These are phyloP conservation scores for Rhodotorula sp. DNA, from an alignment of 1,284 basidiomycete genomes.

Conservation along the genomic window DNA sequence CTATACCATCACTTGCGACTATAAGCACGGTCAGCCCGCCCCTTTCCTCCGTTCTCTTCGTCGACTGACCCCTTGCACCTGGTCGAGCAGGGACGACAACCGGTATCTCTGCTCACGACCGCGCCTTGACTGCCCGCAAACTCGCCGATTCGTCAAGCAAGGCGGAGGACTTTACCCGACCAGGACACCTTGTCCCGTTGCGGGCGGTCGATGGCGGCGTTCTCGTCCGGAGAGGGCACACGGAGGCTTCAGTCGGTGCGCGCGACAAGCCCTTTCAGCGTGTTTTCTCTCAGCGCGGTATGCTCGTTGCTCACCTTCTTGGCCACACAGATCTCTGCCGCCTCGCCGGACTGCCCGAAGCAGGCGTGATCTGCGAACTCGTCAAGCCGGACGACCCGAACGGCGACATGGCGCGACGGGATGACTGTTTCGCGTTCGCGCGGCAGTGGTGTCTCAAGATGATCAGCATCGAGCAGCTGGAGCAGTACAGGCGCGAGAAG, in stretches of 20 bases:
- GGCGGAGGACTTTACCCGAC: conserved; percentile 79
- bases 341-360: conserved; percentile 70
- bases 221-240: conserved; percentile 82
- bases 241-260: conserved; percentile 75
- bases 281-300: background rate
- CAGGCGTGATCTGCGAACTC: conserved; percentile 89
- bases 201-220: conserved; percentile 83
- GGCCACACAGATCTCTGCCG: conserved; percentile 68
- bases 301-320: background rate
- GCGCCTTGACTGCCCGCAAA: conserved; percentile 78
- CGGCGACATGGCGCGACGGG: conserved; percentile 93
- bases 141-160: conserved; percentile 61
- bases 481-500: conserved; percentile 46
- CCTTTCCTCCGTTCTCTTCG: conserved; percentile 3
- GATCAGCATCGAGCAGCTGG: conserved; percentile 78
- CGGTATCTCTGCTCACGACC: conserved; percentile 95
- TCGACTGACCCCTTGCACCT: background rate
- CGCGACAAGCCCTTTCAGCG: conserved; percentile 16
- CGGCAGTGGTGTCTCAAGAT: conserved; percentile 85
- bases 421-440: conserved; percentile 91
- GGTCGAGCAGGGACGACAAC: conserved; percentile 72
- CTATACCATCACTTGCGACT: conserved; percentile 95
- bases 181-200: conserved; percentile 93
- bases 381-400: conserved; percentile 82
- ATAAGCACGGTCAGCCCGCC: conserved; percentile 66